Evolutionary conservation across 1,284 basidiomycete species (phyloP).

Genomic region (Phellinidium pouzarii): DNA sequence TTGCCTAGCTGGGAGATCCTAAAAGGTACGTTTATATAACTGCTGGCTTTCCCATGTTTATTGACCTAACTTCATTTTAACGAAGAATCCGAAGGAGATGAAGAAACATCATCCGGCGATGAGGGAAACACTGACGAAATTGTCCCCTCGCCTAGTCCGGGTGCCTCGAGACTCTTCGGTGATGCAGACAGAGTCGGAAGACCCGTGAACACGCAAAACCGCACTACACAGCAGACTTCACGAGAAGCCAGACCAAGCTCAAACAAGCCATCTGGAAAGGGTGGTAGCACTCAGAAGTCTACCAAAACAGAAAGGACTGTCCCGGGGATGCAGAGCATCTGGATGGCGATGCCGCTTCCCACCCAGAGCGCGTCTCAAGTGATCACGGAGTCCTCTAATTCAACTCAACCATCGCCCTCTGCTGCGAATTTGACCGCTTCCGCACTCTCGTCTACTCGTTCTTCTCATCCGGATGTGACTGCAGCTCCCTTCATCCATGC

Average conservation of each 20-base stretch:
- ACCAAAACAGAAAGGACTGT: no score
- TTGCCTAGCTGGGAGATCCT: conserved; percentile 3
- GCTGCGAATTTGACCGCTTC: not conserved
- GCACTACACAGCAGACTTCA: no score
- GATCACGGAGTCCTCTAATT: no score
- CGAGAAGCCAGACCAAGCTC: no score
- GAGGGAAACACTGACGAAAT: not conserved
- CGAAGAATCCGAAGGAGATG: not conserved
- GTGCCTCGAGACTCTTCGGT: not conserved
- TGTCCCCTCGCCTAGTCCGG: not conserved
- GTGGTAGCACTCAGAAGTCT: no score
- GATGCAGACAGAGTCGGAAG: not conserved
- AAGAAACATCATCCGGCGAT: not conserved
- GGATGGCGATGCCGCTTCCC: no score
- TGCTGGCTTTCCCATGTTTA: not conserved
- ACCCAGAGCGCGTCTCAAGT: no score
- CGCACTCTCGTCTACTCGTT: not conserved
- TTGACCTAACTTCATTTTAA: no score
- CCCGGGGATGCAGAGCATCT: not conserved
- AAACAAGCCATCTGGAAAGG: no score
- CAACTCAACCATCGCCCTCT: not conserved
- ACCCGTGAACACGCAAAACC: no score
- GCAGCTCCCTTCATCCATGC: not conserved
- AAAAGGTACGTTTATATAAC: not conserved
- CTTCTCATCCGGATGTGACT: not conserved